A percentile compares a stretch with the other conserved stretches of the same genome.
These are phyloP conservation scores for Farysia itapuensis DNA, from an alignment of 1,284 basidiomycete genomes.

Conservation along the genomic window DNA sequence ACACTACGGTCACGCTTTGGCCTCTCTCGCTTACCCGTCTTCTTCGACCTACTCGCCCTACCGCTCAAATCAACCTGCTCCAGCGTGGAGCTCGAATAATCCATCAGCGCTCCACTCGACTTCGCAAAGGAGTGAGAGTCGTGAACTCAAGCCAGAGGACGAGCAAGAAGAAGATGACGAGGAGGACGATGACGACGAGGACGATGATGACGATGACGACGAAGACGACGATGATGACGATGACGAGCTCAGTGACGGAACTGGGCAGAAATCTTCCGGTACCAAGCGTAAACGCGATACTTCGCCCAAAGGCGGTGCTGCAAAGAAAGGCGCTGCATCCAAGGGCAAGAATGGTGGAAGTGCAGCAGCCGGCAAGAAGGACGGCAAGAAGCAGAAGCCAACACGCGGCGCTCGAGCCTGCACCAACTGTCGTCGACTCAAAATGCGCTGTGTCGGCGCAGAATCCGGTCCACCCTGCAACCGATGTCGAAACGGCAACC, in stretches of 20 bases:
- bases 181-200: conserved; percentile 28
- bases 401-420: conserved; percentile 70
- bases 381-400: conserved; percentile 51
- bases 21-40: conserved; percentile 31
- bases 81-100: conserved; percentile 21
- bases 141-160: conserved; percentile 14
- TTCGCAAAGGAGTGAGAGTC: conserved; percentile 20
- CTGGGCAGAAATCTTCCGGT: conserved; percentile 10
- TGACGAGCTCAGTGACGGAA: conserved; percentile 16
- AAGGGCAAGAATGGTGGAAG: conserved; percentile 6
- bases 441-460: conserved; percentile 96
- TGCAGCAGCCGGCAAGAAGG: conserved; percentile 2
- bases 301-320: conserved; percentile 12
- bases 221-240: conserved; percentile 17
- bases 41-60: conserved; percentile 30
- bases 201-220: conserved; percentile 26
- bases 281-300: conserved; percentile 36
- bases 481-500: conserved; percentile 58
- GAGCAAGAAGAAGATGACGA: conserved; percentile 26
- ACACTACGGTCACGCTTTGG: conserved; percentile 28
- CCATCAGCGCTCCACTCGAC: conserved; percentile 16
- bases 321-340: conserved; percentile 6
- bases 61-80: conserved; percentile 7
- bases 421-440: conserved; percentile 89
- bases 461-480: conserved; percentile 90